Evolutionary conservation across 1,139 yeast genomes (phyloP).

Genomic region (Tardiomyces depauwii): DNA sequence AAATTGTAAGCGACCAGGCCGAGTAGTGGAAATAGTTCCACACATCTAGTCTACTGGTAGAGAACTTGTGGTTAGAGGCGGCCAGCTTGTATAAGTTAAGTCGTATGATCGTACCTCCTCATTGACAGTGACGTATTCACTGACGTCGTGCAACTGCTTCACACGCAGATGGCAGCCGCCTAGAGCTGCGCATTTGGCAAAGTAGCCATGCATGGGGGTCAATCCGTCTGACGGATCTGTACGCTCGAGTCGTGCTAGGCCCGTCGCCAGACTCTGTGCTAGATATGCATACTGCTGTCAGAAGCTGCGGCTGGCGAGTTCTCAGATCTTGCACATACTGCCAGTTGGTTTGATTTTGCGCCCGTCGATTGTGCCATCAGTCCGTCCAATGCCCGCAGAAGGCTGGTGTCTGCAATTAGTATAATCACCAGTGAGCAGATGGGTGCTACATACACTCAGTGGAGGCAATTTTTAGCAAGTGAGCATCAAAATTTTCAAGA

Average conservation of each 20-base stretch:
- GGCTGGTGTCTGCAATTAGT: neutral
- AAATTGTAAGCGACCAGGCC: neutral
- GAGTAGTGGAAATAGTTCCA: neutral
- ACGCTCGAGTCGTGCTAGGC: neutral
- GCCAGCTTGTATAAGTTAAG: too few species aligned
- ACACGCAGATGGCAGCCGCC: neutral
- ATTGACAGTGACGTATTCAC: neutral
- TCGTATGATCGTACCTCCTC: neutral
- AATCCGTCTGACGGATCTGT: neutral
- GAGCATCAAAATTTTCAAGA: neutral
- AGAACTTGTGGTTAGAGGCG: too few species aligned
- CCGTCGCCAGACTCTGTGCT: neutral
- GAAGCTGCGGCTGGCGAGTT: neutral
- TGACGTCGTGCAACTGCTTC: neutral
- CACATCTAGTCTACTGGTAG: neutral
- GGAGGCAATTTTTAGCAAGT: neutral
- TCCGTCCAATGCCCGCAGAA: neutral
- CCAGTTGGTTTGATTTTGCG: neutral
- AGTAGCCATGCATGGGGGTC: neutral
- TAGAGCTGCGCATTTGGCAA: neutral
- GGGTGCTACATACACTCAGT: neutral
- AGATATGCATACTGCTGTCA: neutral
- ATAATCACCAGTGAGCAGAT: neutral
- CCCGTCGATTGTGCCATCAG: neutral
- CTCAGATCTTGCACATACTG: neutral